These are phyloP conservation scores for Mycena capillaripes DNA, from an alignment of 768 basidiomycete species.

Conservation along the genomic window DNA sequence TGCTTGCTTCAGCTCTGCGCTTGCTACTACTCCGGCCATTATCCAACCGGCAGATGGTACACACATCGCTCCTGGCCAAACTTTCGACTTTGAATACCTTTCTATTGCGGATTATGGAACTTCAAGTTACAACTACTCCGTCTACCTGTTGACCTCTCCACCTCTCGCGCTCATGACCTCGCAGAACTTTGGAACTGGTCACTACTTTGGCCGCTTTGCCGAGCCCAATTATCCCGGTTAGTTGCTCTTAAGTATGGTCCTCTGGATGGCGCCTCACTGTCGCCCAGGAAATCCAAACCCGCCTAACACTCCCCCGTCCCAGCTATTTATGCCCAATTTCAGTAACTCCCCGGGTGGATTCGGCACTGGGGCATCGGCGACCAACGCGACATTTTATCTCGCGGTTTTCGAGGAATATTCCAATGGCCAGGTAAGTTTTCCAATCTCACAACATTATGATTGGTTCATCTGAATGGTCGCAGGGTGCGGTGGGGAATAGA, in stretches of 20 bases:
- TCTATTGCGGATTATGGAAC: slow-evolving; percentile 58
- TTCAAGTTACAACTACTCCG: slow-evolving; percentile 57
- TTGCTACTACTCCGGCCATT: slow-evolving; percentile 27
- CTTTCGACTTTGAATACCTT: slow-evolving; percentile 57
- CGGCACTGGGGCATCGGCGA: slow-evolving; percentile 47
- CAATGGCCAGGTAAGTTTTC: slow-evolving; percentile 46
- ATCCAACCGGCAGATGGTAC: slow-evolving; percentile 45
- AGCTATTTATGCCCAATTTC: slow-evolving; percentile 62
- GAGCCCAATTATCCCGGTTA: slow-evolving; percentile 59
- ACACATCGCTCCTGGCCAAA: slow-evolving; percentile 51
- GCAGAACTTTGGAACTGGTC: slow-evolving; percentile 51
- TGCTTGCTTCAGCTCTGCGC: background rate
- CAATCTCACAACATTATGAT: background rate
- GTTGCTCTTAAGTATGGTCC: slow-evolving; percentile 3
- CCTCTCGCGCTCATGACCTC: slow-evolving; percentile 42
- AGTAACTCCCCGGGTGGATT: slow-evolving; percentile 54
- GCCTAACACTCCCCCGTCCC: slow-evolving; percentile 51
- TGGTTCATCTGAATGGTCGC: background rate
- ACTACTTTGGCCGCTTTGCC: slow-evolving; percentile 60
- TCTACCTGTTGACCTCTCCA: slow-evolving; percentile 53
- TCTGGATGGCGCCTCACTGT: background rate
- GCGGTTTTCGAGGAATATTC: slow-evolving; percentile 60
- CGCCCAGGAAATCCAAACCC: slow-evolving; percentile 57
- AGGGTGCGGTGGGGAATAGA: slow-evolving; percentile 42
- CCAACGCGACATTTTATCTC: slow-evolving; percentile 50